Evolutionary conservation across 331 rosid genomes (phyloP).

Genomic region (Erythrophleum ivorense): DNA sequence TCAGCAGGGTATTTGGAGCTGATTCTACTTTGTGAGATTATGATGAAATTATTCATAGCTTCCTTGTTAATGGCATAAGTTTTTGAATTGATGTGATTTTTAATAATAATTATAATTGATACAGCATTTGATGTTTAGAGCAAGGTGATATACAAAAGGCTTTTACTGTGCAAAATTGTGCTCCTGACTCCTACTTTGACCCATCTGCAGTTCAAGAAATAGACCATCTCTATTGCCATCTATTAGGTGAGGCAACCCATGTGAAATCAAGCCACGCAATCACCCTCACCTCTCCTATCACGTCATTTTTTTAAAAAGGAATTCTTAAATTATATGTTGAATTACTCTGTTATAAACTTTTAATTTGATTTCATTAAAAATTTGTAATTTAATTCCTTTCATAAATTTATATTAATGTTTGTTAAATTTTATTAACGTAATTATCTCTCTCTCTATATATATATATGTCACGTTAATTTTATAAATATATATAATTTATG

Average conservation of each 20-base stretch:
- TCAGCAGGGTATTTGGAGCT: background rate
- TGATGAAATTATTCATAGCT: background rate
- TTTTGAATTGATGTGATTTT: background rate
- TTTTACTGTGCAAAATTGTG: constrained; percentile 40
- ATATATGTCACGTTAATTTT: too few relatives aligned
- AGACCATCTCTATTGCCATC: constrained; percentile 72
- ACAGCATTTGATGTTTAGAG: constrained; percentile 13
- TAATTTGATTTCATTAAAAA: too few relatives aligned
- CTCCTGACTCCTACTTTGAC: constrained; percentile 58
- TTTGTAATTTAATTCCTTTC: too few relatives aligned
- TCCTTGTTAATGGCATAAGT: background rate
- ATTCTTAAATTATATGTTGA: too few relatives aligned
- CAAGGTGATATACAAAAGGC: background rate
- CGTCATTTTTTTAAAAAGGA: constrained; percentile 37
- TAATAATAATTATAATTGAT: constrained; percentile 1
- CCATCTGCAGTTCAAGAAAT: constrained; percentile 76
- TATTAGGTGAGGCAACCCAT: constrained; percentile 35
- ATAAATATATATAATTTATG: background rate
- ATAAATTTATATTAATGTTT: too few relatives aligned
- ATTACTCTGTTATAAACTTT: too few relatives aligned
- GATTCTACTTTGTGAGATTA: background rate
- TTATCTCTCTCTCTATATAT: too few relatives aligned
- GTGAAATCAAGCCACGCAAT: constrained; percentile 43
- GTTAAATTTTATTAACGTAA: too few relatives aligned
- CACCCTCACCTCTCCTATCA: constrained; percentile 53